Evolutionary conservation across 2,329 filamentous ascomycete genomes (phyloP), one percentile per base, ranked within the genome.

Genomic region (Knoxdaviesia proteae): DNA sequence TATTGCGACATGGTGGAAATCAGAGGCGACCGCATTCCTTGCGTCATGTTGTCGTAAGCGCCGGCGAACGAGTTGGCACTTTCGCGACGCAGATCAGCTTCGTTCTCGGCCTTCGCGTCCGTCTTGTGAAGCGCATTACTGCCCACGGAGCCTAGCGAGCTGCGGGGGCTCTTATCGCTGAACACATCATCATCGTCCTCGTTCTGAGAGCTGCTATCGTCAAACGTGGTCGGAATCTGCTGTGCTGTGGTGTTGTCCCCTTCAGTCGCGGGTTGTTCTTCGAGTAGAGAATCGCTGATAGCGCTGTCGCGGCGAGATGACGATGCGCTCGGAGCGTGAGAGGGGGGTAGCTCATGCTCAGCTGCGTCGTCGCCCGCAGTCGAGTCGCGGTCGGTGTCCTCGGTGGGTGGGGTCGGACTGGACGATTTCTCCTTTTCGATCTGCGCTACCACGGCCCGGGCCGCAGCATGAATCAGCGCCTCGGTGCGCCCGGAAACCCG

Each of bases 171-270:
- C 56, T 61, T 63, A 49, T 69, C 68, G 55, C 69, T 74, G 51
- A 76, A 75, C 11, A 75, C 65, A 41, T 74, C 69, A 49, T 72
- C 68, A 29, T 71, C 68, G 38, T 60, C 58, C 32, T 64, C 66
- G 45, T 69, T 61, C 1, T 66, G 71, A 53, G 64, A 67, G 51
- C 58, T 64, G 39, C 42, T 42, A 32, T 44, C 39, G 6, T 46
- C 42, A 20, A 20, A 20, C 20, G 20, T 20, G 20, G 20, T 20
- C 20, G 20, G 20, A 20, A 20, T 20, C 20, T 20, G 20, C 20
- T 20, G 20, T 20, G 20, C 20, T 20, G 20, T 3, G 20, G 20
- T 20, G 20, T 20, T 20, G 20, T 20, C 20, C 20, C 20, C 20
- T 20, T 20, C 20, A 20, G 20, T 20, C 20, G 20, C 20, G 20